Evolutionary conservation across 805 yeast species (phyloP).

Genomic region (Hanseniaspora clermontiae): DNA sequence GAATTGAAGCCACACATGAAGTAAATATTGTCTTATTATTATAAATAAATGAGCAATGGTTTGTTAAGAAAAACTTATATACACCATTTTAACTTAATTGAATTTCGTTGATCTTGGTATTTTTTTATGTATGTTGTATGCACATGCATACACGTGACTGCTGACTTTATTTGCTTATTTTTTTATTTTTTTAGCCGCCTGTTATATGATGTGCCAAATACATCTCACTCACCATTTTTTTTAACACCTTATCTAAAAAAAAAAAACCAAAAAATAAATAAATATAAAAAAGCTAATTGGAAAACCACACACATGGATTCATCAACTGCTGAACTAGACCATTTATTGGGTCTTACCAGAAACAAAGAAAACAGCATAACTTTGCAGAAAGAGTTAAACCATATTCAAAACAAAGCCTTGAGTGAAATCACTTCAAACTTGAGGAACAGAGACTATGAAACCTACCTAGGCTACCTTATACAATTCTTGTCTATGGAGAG

Average conservation of each 20-base stretch:
- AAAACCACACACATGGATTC: background rate
- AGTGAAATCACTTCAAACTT: background rate
- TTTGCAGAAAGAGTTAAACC: background rate
- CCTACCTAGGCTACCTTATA: background rate
- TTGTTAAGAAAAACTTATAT: too few species aligned
- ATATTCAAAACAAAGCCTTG: constrained; percentile 2
- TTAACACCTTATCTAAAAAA: background rate
- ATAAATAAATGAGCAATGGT: background rate
- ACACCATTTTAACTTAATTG: too few species aligned
- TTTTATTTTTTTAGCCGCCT: background rate
- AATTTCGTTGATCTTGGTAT: too few species aligned
- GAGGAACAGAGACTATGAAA: background rate
- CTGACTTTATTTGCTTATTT: background rate
- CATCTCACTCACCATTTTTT: background rate
- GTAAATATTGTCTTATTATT: background rate
- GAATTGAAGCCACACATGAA: constrained; percentile 52
- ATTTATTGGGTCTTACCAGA: background rate
- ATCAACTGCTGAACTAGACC: background rate
- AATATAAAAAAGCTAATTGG: too few species aligned
- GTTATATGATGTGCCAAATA: background rate
- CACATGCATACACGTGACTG: background rate
- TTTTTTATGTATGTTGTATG: background rate
- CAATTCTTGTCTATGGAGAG: background rate
- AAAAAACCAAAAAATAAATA: background rate
- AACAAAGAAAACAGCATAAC: background rate